Evolutionary conservation across 805 yeast species (phyloP), one percentile per base, ranked within the genome.

Genomic region (Cyberlindnera mississippiensis): DNA sequence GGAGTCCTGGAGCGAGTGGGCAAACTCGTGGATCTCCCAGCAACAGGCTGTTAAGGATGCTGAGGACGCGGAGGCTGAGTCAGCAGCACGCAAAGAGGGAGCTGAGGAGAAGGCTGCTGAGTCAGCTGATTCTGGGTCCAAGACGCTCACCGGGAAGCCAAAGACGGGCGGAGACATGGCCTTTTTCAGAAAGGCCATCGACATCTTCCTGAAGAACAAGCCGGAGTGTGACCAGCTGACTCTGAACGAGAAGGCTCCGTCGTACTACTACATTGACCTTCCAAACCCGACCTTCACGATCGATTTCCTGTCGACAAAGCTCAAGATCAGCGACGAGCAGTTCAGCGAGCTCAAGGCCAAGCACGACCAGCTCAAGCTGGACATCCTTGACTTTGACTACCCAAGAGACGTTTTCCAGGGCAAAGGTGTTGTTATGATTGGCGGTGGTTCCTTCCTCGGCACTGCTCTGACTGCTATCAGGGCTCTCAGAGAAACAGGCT

Each of bases 401-500:
- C 58, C 60, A 34, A 45, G 49, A 15, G 63, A 47, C 8, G 39
- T 50, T 1, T 54, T 53, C 31, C 6, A 33, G 8, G 61, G 57
- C 2, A 52, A 54, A 33, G 63, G 62, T 30, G 50, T 56, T 10
- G 73, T 68, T 2, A 62, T 68, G 55, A 56, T 71, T 35, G 76
- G 73, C 17, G 76, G 75, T 36, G 73, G 72, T 2, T 41, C 59
- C 15, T 70, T 65, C 48, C 59, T 73, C 16, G 71, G 75, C 61
- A 61, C 65, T 24, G 61, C 71, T 0, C 56, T 66, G 33, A 45
- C 69, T 4, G 59, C 74, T 0, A 59, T 72, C 15, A 57, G 62
- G 42, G 60, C 67, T 4, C 50, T 73, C 9, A 57, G 78, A 35
- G 65, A 64, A 36, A 46, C 69, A 7, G 76, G 75, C 0, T 65